Conservation (phyloP, 768 basidiomycete genomes). For the Tulasnella sp. region DNA sequence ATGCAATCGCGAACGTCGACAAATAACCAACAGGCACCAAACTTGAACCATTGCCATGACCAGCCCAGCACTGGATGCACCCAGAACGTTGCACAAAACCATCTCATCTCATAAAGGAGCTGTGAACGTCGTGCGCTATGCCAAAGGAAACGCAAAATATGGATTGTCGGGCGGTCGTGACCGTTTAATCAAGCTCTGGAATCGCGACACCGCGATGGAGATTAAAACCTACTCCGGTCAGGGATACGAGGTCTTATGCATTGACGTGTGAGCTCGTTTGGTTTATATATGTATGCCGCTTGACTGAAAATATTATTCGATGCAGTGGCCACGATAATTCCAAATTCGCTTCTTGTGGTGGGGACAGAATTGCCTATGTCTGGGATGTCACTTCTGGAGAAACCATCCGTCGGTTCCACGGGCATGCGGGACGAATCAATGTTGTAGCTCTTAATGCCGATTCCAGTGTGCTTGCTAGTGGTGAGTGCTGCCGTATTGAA, state of each 20-base stretch:
- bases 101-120: constrained; percentile 66
- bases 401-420: constrained; percentile 70
- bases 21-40: not conserved
- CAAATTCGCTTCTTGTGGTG: constrained; percentile 86
- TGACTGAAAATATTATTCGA: not conserved
- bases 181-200: constrained; percentile 81
- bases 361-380: constrained; percentile 83
- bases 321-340: constrained; percentile 83
- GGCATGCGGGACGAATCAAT: constrained; percentile 86
- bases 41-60: not conserved
- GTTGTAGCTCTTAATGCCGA: constrained; percentile 84
- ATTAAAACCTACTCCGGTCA: constrained; percentile 87
- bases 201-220: constrained; percentile 72
- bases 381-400: constrained; percentile 92
- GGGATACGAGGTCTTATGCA: constrained; percentile 88
- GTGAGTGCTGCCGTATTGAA: constrained; percentile 32
- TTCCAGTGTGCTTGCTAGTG: constrained; percentile 77
- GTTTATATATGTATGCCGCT: not conserved
- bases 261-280: constrained; percentile 59
- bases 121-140: constrained; percentile 84
- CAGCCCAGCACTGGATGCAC: constrained; percentile 1
- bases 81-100: constrained; percentile 48
- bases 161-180: constrained; percentile 91
- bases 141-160: constrained; percentile 80
- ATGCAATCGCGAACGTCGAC: constrained; percentile 2